Conservation (phyloP, 805 yeast genomes). For the Candida yuanshanica region DNA sequence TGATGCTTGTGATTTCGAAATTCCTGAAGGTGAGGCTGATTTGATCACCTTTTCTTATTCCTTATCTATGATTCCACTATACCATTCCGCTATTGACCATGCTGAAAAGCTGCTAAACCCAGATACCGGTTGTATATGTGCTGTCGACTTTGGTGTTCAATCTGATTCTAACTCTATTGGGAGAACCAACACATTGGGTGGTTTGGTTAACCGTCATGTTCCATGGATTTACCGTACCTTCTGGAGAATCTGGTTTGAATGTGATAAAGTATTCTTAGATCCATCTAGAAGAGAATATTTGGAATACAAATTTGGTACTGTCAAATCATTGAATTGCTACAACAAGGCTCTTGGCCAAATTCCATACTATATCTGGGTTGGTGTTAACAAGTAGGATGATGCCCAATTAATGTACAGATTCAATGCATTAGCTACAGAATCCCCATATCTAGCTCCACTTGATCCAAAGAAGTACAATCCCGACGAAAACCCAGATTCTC, state of each 20-base stretch:
- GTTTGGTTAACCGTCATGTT: constrained; percentile 61
- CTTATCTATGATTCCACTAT: constrained; percentile 79
- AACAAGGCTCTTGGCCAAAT: constrained; percentile 64
- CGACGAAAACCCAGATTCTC: constrained; percentile 21
- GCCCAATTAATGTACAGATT: constrained; percentile 46
- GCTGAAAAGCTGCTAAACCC: constrained; percentile 47
- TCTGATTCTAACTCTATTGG: constrained; percentile 58
- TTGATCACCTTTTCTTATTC: constrained; percentile 76
- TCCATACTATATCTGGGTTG: constrained; percentile 82
- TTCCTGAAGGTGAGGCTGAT: constrained; percentile 52
- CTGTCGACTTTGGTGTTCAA: constrained; percentile 81
- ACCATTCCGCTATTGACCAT: constrained; percentile 72
- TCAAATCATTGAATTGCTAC: constrained; percentile 65
- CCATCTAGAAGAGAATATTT: constrained; percentile 77
- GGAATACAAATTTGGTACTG: constrained; percentile 77
- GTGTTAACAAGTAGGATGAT: constrained; percentile 55
- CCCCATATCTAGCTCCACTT: constrained; percentile 70
- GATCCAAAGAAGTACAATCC: constrained; percentile 20
- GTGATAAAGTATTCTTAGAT: constrained; percentile 73
- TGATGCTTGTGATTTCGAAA: constrained; percentile 68
- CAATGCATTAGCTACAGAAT: constrained; percentile 73
- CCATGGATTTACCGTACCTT: constrained; percentile 76
- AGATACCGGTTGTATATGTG: constrained; percentile 54
- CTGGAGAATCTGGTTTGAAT: constrained; percentile 87
- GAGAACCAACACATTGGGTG: constrained; percentile 70